Evolutionary conservation across 768 basidiomycete genomes (phyloP).

Genomic region (Rhizopogon roseolus): DNA sequence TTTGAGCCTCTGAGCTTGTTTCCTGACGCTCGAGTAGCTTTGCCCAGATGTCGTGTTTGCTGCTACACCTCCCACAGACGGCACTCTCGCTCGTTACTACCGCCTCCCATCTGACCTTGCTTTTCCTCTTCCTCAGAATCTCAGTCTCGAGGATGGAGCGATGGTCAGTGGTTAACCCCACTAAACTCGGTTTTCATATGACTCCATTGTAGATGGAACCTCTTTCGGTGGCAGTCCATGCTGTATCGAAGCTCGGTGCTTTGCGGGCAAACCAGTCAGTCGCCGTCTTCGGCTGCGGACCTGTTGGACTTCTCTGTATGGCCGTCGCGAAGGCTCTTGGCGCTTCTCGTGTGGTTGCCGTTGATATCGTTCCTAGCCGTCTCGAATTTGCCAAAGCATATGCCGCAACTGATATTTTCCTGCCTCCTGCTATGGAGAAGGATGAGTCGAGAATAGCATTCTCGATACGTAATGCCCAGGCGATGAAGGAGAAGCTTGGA

Average conservation of each 20-base stretch:
- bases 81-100: constrained; percentile 86
- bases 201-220: constrained; percentile 75
- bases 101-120: constrained; percentile 80
- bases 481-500: constrained; percentile 59
- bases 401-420: constrained; percentile 73
- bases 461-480: constrained; percentile 64
- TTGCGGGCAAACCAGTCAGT: constrained; percentile 74
- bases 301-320: constrained; percentile 86
- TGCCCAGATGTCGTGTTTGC: constrained; percentile 86
- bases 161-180: constrained; percentile 52
- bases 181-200: background rate
- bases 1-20: background rate
- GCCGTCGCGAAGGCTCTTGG: constrained; percentile 94
- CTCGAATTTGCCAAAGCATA: constrained; percentile 85
- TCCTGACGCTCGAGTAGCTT: constrained; percentile 40
- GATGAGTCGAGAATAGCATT: constrained; percentile 69
- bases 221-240: constrained; percentile 87
- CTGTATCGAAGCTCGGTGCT: constrained; percentile 71
- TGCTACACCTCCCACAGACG: constrained; percentile 91
- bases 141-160: constrained; percentile 91
- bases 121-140: constrained; percentile 76
- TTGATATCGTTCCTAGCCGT: constrained; percentile 72
- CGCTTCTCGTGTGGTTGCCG: constrained; percentile 76
- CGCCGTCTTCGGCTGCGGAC: constrained; percentile 85
- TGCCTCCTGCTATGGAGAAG: constrained; percentile 53